Evolutionary conservation across 2,329 filamentous ascomycete species (phyloP).

Genomic region (Fusarium pseudonygamai): DNA sequence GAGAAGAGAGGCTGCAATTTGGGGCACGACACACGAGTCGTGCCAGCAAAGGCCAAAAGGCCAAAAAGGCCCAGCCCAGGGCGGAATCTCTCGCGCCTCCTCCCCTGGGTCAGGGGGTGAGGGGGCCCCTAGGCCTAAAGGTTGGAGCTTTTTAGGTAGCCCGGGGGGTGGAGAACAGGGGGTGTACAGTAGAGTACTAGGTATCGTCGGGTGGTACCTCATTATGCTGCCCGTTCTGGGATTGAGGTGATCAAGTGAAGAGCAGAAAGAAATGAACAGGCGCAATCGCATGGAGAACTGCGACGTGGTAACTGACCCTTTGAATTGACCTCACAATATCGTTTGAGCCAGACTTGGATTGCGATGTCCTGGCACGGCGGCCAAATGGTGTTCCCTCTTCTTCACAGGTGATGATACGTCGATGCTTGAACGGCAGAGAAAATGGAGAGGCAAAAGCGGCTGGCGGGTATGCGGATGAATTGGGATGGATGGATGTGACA

Average conservation of each 20-base stretch:
- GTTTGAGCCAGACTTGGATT: neutral
- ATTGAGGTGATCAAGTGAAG: conserved; percentile 10
- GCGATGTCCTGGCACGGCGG: neutral
- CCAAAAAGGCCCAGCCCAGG: conserved; percentile 43
- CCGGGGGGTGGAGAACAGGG: conserved; percentile 29
- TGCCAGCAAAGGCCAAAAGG: conserved; percentile 44
- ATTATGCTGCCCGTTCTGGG: neutral
- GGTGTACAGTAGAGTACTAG: conserved; percentile 12
- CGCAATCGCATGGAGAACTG: neutral
- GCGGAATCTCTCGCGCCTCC: conserved; percentile 45
- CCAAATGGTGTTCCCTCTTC: conserved; percentile 6
- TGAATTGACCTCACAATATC: neutral
- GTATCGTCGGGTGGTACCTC: neutral
- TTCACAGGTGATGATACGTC: conserved; percentile 6
- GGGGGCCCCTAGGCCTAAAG: conserved; percentile 24
- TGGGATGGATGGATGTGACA: neutral
- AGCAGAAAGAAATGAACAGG: neutral
- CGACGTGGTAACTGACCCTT: neutral
- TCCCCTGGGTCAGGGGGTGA: conserved; percentile 44
- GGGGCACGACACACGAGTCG: conserved; percentile 46
- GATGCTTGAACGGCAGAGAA: neutral
- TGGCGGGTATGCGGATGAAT: conserved; percentile 19
- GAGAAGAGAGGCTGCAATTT: conserved; percentile 43
- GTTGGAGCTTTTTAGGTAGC: conserved; percentile 20
- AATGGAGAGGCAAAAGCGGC: neutral